Evolutionary conservation across 192 early-diverging fungal species (phyloP).

Genomic region (Rhizoclosmatium sp.): DNA sequence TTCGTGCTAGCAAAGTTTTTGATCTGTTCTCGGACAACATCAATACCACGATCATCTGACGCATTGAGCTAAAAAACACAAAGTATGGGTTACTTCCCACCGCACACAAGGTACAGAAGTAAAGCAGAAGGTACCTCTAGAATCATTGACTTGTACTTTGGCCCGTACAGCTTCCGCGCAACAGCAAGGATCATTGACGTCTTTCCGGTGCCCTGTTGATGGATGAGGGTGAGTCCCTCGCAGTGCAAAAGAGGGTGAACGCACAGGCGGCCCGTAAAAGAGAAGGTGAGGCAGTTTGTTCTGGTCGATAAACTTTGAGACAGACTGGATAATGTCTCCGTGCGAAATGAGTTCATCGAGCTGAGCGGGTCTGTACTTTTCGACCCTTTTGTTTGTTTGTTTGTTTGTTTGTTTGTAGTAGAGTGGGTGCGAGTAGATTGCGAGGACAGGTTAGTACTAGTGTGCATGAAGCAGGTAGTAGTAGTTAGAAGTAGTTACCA

Average conservation of each 20-base stretch:
- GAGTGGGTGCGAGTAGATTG: no score
- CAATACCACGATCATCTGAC: slow-evolving; percentile 98
- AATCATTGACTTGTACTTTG: slow-evolving; percentile 85
- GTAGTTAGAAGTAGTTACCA: slow-evolving; percentile 30
- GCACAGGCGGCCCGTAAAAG: slow-evolving; percentile 96
- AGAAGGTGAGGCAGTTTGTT: slow-evolving; percentile 93
- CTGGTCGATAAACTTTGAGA: slow-evolving; percentile 89
- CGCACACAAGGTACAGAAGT: background rate
- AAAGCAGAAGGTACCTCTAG: slow-evolving; percentile 71
- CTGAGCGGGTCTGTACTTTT: slow-evolving; percentile 92
- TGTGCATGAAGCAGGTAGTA: background rate
- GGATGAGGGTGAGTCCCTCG: background rate
- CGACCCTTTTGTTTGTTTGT: slow-evolving; percentile 73
- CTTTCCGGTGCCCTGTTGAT: slow-evolving; percentile 47
- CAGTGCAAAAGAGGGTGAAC: background rate
- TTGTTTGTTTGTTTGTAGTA: no score
- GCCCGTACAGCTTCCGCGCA: slow-evolving; percentile 87
- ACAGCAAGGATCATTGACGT: slow-evolving; percentile 96
- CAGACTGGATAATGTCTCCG: slow-evolving; percentile 90
- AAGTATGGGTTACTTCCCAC: background rate
- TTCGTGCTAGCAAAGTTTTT: slow-evolving; percentile 97
- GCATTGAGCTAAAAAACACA: slow-evolving; percentile 79
- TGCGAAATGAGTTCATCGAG: slow-evolving; percentile 95
- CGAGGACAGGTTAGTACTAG: no score
- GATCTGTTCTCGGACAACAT: slow-evolving; percentile 97